Evolutionary conservation across 148 eudicot genomes (phyloP), one percentile per base, ranked within the genome.

Genomic region (Heliosperma pusillum): DNA sequence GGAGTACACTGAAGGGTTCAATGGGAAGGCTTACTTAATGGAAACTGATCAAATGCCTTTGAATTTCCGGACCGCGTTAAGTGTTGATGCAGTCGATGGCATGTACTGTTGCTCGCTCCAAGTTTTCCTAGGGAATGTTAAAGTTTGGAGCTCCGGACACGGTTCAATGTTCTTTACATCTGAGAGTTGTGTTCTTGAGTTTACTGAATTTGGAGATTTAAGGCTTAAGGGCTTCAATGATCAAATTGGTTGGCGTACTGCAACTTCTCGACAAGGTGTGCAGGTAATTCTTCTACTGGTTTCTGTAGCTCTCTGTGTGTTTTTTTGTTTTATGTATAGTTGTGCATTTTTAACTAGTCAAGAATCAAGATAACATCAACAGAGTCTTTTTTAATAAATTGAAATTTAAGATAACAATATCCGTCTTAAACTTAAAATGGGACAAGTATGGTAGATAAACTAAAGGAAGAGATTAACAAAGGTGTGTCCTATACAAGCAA

Each of bases 121-220:
- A 71, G 85, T 96, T 65, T 89, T 89, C 72, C 82, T 96, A 20
- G 99, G 94, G 44, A 85, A 79, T 50, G 88, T 89, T 10, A 87
- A 71, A 76, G 97, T 96, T 11, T 96, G 99, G 99, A 88, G 88
- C 70, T 96, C 99, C 0, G 92, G 87, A 0, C 97, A 96, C 82
- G 77, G 85, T 1, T 83, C 87, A 0, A 79, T 50, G 78, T 92
- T 96, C 69, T 88, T 78, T 80, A 83, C 90, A 0, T 66, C 80
- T 0, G 91, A 89, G 13, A 79, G 44, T 75, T 96, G 99, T 71
- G 86, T 85, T 44, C 86, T 96, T 3, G 89, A 91, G 90, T 85
- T 96, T 2, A 88, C 91, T 16, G 75, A 64, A 4, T 30, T 77
- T 42, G 99, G 99, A 2, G 97, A 96, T 76, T 80, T 96, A 40